These are phyloP conservation scores for thale cress (Arabidopsis thaliana) DNA, from an alignment of 345 rosid species.

Conservation along the genomic window DNA sequence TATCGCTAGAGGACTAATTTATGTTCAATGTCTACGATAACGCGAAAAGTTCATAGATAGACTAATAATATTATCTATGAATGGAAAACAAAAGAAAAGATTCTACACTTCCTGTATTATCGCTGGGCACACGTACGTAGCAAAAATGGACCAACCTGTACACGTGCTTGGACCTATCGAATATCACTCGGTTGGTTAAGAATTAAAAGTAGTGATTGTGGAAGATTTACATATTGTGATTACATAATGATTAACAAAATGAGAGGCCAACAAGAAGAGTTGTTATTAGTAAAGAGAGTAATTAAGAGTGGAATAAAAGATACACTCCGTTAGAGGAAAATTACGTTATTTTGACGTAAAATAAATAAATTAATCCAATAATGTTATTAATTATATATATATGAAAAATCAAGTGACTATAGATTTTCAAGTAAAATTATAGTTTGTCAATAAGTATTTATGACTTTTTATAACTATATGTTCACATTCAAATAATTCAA, in stretches of 20 bases:
- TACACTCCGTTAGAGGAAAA: neutral
- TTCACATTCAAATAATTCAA: no score
- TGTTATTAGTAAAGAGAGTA: constrained; percentile 29
- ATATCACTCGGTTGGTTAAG: neutral
- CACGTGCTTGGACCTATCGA: constrained; percentile 56
- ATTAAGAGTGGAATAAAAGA: neutral
- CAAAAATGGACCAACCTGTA: constrained; percentile 56
- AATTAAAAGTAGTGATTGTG: constrained; percentile 18
- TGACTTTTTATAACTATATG: no score
- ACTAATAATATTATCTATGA: neutral
- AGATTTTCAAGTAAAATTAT: no score
- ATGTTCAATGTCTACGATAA: neutral
- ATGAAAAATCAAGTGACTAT: neutral
- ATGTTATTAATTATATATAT: neutral
- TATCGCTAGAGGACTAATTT: neutral
- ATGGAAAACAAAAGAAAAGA: constrained; percentile 1
- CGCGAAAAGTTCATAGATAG: neutral
- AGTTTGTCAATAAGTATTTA: no score
- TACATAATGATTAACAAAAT: neutral
- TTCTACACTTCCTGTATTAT: constrained; percentile 18
- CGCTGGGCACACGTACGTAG: constrained; percentile 42
- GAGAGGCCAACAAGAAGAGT: neutral
- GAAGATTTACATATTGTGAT: constrained; percentile 1
- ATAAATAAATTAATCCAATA: neutral
- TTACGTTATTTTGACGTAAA: neutral